phyloP scores from a whole-genome alignment of 805 yeast species.

The Pichia pseudocactophila region DNA sequence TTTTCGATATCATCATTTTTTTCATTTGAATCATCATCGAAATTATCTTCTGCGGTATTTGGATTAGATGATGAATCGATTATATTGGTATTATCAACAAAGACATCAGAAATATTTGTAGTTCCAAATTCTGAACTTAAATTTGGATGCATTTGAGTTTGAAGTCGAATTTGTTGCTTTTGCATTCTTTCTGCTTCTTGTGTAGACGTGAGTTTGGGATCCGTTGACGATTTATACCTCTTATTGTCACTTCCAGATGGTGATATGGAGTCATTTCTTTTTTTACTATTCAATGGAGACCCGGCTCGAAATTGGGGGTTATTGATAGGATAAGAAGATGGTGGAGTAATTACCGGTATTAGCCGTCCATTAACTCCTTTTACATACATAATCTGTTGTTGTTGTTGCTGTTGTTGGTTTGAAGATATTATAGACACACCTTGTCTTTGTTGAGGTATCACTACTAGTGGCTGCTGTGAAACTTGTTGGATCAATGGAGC shows the following conservation, averaged over 20 bases:
- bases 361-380: not conserved
- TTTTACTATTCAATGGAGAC: not conserved
- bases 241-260: not conserved
- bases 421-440: too few relatives aligned
- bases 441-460: not conserved
- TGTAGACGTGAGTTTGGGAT: not conserved
- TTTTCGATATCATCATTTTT: not conserved
- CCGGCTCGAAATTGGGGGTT: not conserved
- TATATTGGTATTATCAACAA: not conserved
- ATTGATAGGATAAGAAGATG: not conserved
- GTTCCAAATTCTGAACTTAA: not conserved
- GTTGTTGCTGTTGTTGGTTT: not conserved
- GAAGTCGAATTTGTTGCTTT: slow-evolving; percentile 3
- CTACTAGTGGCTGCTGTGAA: not conserved
- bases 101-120: slow-evolving; percentile 8
- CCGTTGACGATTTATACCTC: slow-evolving; percentile 1
- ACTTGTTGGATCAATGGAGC: not conserved
- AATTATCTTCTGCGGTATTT: not conserved
- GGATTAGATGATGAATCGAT: not conserved
- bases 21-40: not conserved
- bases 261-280: not conserved
- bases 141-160: slow-evolving; percentile 4
- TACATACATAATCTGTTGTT: not conserved
- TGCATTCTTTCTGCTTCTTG: slow-evolving; percentile 2
- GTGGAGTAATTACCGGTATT: not conserved